Base-by-base conservation (phyloP, 1,139 yeast genomes). In the Protomyces pachydermus region DNA sequence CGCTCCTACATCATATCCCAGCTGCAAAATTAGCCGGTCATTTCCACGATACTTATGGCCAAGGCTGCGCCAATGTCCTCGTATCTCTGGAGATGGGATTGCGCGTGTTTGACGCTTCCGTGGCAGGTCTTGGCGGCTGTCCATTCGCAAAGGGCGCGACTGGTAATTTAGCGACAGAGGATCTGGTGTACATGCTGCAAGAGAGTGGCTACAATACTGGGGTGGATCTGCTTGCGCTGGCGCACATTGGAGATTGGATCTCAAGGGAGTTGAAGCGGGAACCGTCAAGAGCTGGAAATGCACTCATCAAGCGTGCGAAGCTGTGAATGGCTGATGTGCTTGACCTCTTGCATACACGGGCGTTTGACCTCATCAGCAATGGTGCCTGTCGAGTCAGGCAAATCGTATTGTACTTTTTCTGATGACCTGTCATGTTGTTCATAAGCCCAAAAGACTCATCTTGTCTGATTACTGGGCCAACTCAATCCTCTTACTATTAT, bases 71-170 rank as follows among this genome's bases (percentile, higher is more conserved):
- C 46, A 75, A 75, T 63, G 75, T 73, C 12, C 57, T 74, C 48
- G 67, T 69, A 60, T 76, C 77, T 0, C 72, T 74, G 16, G 73
- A 72, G 16, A 69, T 73, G 73, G 77, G 77, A 2, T 64, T 75
- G 35, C 66, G 76, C 25, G 71, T 70, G 4, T 74, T 75, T 9
- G 77, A 75, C 65, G 66, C 74, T 39, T 71, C 74, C 28, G 75
- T 74, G 0, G 76, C 71, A 14, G 77, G 77, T 1, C 73, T 75
- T 1, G 77, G 77, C 23, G 77, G 77, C n/a, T 75, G 77, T 62
- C 77, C 77, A 3, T 75, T 73, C 61, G 76, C 77, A 34, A 74
- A 73, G 64, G 77, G 77, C 2, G 77, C 77, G 5, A 72, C 75
- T 20, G 77, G 77, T 20, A 75, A 75, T 60, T 76, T 75, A 2